Evolutionary conservation across 83 land plant genomes (phyloP), one percentile per base, ranked within the genome.

Genomic region (Diphasiastrum complanatum): DNA sequence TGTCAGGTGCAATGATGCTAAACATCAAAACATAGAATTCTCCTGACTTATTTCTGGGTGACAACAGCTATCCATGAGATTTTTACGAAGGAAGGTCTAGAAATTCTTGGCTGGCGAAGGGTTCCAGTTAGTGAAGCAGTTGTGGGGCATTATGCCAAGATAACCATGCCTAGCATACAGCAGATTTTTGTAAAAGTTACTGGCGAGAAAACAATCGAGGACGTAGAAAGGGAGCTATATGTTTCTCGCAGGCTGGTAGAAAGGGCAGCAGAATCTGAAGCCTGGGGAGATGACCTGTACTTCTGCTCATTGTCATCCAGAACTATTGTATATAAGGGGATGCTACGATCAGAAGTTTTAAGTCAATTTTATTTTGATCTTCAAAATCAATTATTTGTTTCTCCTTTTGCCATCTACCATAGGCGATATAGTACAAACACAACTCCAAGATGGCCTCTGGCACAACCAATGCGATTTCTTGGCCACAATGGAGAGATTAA

Each of bases 401-500:
- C 99, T 24, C 77, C 84, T 24, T 89, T 95, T 67, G 99, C 99
- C 46, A 89, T 95, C 53, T 95, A 95, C 47, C 99, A 95, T 60
- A 70, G 97, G 11, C 85, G 99, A 27, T 95, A 76, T 61, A 89
- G 93, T 58, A 95, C 99, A 51, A 95, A 95, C 64, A 95, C 97
- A 8, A 86, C 81, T 73, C 99, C 99, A 5, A 76, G 89, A 29
- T 95, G 99, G 99, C 93, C 97, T 55, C 89, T 89, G 67, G 99
- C 99, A 23, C 97, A 95, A 59, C 99, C 99, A 22, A 95, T 95
- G 99, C 72, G 97, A 54, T 79, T 95, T 33, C 77, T 89, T 36
- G 99, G 99, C 4, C 97, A 95, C 64, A 95, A 95, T 74, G 97
- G 99, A 69, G 99, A 95, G 74, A 95, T 95, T 41, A 89, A 95